Evolutionary conservation across 75 land plant species (phyloP), one percentile per base, ranked within the genome.

Genomic region (Cupressus sempervirens): DNA sequence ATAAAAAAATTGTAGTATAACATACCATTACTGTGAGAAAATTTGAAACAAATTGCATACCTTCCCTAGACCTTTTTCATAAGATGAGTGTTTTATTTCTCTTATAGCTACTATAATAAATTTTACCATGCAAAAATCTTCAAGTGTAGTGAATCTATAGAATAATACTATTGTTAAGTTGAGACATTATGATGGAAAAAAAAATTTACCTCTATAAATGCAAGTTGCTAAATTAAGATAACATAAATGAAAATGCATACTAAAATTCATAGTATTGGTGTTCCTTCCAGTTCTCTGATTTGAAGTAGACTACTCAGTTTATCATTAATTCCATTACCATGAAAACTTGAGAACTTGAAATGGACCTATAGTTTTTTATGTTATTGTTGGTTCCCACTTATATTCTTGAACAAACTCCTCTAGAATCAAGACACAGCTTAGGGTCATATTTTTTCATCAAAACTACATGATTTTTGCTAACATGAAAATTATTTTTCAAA

Each of bases 71-170:
- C 99, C 99, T n/a, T 53, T 95, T 88, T 4, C 94, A 92, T 93
- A 97, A 95, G 4, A 94, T 95, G 62, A 97, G 94, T 30, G 94
- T 92, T 76, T 94, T 94, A 29, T 85, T 94, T 30, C 99, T 94
- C 58, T 95, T 94, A 85, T 97, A 97, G 89, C 95, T 95, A 84
- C 97, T 97, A 80, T 97, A 96, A 86, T 95, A 97, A 1, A 94
- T 91, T 13, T 62, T 92, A 48, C 97, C 99, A 89, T 95, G 92
- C 82, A 81, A 94, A 85, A 97, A 91, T 80, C 92, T 90, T 67
- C 97, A 97, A 41, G 96, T 93, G 84, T 97, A 97, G 58, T 97
- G 98, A 18, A 94, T 88, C 98, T 96, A 86, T 70, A 83, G 43
- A 43, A 16, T 79, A 12, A 50, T 11, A 83, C 4, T 23, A 38